Conservation (phyloP, 345 rosid genomes). For the Moringa oleifera region DNA sequence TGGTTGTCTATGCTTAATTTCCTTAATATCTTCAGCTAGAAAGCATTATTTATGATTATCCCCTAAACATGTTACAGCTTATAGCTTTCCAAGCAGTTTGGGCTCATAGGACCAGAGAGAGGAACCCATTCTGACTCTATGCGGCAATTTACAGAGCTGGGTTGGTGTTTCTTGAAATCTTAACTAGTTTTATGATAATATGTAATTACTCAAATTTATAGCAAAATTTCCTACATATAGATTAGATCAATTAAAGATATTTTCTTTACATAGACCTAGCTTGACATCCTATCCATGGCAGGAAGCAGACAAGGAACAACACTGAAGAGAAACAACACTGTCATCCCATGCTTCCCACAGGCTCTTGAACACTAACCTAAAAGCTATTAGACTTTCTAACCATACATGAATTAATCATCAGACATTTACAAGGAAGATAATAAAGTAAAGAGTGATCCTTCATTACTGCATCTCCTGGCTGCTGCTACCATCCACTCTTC, state of each 20-base stretch:
- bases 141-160: too few relatives aligned
- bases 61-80: too few relatives aligned
- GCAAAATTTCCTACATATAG: neutral
- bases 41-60: too few relatives aligned
- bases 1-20: too few relatives aligned
- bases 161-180: too few relatives aligned
- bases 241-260: neutral
- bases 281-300: neutral
- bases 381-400: conserved; percentile 1
- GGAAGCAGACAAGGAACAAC: neutral
- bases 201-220: too few relatives aligned
- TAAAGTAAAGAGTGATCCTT: neutral
- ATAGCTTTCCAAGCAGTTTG: too few relatives aligned
- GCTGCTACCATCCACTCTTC: neutral
- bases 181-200: too few relatives aligned
- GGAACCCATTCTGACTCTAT: too few relatives aligned
- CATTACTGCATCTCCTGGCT: neutral
- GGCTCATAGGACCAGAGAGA: too few relatives aligned
- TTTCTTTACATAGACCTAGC: neutral
- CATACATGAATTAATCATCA: conserved; percentile 1
- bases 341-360: neutral
- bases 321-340: neutral
- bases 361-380: conserved; percentile 2
- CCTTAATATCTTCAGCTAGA: too few relatives aligned
- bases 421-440: conserved; percentile 24